phyloP scores from a whole-genome alignment of 192 early-diverging fungal genomes.

The Borealophlyctis nickersoniae region DNA sequence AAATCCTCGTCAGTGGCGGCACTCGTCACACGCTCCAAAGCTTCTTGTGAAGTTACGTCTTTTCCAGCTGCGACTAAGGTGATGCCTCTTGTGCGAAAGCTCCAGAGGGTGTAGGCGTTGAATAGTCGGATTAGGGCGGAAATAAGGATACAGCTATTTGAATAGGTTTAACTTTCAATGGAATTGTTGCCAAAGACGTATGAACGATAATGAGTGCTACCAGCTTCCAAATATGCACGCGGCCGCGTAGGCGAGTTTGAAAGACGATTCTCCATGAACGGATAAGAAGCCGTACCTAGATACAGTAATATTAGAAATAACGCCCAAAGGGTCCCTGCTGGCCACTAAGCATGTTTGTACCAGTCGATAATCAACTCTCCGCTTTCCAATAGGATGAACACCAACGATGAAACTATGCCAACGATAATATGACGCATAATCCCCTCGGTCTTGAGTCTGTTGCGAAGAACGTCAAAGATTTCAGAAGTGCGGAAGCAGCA shows the following conservation, averaged over 20 bases:
- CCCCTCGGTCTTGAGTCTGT: conserved; percentile 15
- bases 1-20: conserved; percentile 17
- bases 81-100: conserved; percentile 15
- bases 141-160: conserved; percentile 12
- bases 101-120: conserved; percentile 10
- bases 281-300: conserved; percentile 14
- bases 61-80: conserved; percentile 16
- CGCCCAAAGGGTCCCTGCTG: no score
- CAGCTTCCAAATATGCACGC: conserved; percentile 13
- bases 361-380: conserved; percentile 13
- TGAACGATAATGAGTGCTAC: not conserved
- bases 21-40: conserved; percentile 10
- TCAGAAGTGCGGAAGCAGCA: no score
- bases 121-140: conserved; percentile 16
- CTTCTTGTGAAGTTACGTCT: conserved; percentile 16
- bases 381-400: conserved; percentile 13
- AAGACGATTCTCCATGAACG: not conserved
- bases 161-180: no score
- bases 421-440: conserved; percentile 9
- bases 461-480: no score
- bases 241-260: conserved; percentile 8
- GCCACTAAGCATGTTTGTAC: no score
- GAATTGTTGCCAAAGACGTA: not conserved
- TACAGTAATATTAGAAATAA: no score
- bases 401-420: conserved; percentile 2